Evolutionary conservation across 2,329 filamentous ascomycete genomes (phyloP), one percentile per base, ranked within the genome.

Genomic region (Colletotrichum scovillei): DNA sequence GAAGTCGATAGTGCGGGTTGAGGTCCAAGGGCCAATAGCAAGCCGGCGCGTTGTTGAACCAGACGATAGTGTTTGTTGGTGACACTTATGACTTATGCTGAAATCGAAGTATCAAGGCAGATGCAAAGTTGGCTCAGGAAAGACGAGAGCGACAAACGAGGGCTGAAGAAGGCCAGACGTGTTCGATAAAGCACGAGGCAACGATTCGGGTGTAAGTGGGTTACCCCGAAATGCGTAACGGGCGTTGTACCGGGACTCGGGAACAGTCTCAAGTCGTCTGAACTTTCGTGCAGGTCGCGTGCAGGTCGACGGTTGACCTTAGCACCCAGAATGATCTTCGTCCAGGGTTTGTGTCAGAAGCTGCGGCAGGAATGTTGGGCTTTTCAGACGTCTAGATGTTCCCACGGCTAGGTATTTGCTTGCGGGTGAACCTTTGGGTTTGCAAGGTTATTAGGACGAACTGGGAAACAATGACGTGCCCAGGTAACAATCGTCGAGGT

Each of bases 231-330:
- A 72, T 59, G 42, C 68, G 72, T 65, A 67, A 74, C 68, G 32
- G 52, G 67, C 60, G 38, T 30, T 72, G 68, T 62, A 67, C 67
- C 68, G 67, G 67, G 71, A 66, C 49, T 58, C 71, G 67, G 58
- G 62, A 66, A 66, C 42, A 60, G 69, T 74, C 72, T 73, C 72
- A 73, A 73, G 69, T 69, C 72, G 69, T 74, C 69, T 73, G 69
- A 69, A 69, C 46, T 65, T 49, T 26, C 42, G 49, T 8, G 5
- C 56, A 28, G 11, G 30, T 65, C 49, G 70, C 26, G 32, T 52
- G 67, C 60, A 28, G 35, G 35, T 9, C 46, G 7, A 26, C 22
- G 24, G 69, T 63, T 63, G 63, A 49, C 59, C 30, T 68, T 28
- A 58, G 53, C 59, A 63, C 57, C 22, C 28, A 35, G 30, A 59